Conservation (phyloP, 192 early-diverging fungal genomes). For the Coemansia reversa region DNA sequence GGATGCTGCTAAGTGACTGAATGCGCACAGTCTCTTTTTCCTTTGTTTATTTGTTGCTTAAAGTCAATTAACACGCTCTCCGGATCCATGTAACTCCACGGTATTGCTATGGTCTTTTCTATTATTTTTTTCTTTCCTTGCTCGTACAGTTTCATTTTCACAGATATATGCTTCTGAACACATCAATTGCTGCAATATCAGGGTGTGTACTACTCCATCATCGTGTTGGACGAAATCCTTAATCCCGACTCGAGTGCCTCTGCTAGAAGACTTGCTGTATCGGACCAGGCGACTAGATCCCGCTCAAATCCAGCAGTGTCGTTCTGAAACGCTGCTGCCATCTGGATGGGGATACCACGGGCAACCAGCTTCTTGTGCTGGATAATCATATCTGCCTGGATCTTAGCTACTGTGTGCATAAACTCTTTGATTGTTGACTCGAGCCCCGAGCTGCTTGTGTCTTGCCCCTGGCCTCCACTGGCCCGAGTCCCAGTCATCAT, state of each 20-base stretch:
- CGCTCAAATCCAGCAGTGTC: slow-evolving; percentile 37
- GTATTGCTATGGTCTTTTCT: too few species aligned
- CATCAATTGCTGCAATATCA: too few species aligned
- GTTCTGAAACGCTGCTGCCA: slow-evolving; percentile 24
- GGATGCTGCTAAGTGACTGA: slow-evolving; percentile 64
- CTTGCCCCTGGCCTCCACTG: slow-evolving; percentile 2
- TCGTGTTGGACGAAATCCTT: neutral
- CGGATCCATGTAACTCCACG: too few species aligned
- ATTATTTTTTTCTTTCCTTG: too few species aligned
- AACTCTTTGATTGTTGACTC: slow-evolving; percentile 30
- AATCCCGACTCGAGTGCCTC: slow-evolving; percentile 17
- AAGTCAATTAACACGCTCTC: too few species aligned
- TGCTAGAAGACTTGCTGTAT: slow-evolving; percentile 36
- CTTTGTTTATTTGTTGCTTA: too few species aligned
- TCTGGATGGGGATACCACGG: slow-evolving; percentile 25
- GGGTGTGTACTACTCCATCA: neutral
- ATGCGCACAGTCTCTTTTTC: neutral
- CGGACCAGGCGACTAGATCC: slow-evolving; percentile 38
- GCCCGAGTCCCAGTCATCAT: slow-evolving; percentile 28
- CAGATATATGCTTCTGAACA: too few species aligned
- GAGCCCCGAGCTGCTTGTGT: slow-evolving; percentile 2
- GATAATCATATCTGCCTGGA: slow-evolving; percentile 29
- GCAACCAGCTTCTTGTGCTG: slow-evolving; percentile 28
- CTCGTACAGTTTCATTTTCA: too few species aligned
- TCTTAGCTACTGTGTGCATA: slow-evolving; percentile 32